A percentile compares a stretch with the other conserved stretches of the same genome.
Conservation (phyloP, 176 grass and related monocot species). For the Stipa capillata region DNA sequence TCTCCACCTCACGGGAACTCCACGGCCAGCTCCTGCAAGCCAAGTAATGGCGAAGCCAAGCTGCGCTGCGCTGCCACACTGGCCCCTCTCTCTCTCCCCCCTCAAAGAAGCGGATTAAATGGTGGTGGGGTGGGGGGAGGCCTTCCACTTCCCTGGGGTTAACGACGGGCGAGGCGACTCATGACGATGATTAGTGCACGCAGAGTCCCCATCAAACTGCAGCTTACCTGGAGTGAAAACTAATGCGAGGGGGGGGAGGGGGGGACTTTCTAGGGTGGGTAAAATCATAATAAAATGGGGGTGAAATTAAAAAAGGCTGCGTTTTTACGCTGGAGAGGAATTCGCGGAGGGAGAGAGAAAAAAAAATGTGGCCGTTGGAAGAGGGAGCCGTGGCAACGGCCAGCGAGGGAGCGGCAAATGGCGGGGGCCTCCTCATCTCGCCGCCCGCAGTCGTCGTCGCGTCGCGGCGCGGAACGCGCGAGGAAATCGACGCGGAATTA, state of each 20-base stretch:
- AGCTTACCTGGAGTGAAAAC: slow-evolving; percentile 18
- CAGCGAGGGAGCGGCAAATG: slow-evolving; percentile 31
- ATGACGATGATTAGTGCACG: slow-evolving; percentile 25
- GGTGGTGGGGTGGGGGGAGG: slow-evolving; percentile 8
- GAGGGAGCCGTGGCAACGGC: slow-evolving; percentile 34
- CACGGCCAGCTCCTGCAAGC: slow-evolving; percentile 45
- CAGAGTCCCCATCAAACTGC: slow-evolving; percentile 23
- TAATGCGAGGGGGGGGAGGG: slow-evolving; percentile 8
- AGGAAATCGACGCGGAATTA: not conserved
- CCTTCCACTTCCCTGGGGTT: slow-evolving; percentile 22
- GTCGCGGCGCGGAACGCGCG: not conserved
- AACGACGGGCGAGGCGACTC: slow-evolving; percentile 22
- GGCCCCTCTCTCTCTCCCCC: no score
- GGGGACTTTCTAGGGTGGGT: not conserved
- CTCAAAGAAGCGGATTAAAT: slow-evolving; percentile 21
- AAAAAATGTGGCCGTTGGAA: slow-evolving; percentile 31
- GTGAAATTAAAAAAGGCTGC: slow-evolving; percentile 10
- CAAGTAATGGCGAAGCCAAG: slow-evolving; percentile 47
- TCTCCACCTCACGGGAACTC: slow-evolving; percentile 53
- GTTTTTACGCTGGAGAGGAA: not conserved
- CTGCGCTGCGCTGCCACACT: no score
- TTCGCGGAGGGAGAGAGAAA: not conserved
- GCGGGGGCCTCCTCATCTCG: slow-evolving; percentile 24
- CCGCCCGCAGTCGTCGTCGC: not conserved
- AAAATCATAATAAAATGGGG: not conserved